Evolutionary conservation across 495 filamentous ascomycete species (phyloP), one percentile per base, ranked within the genome.

Genomic region (Immersiella caudata): DNA sequence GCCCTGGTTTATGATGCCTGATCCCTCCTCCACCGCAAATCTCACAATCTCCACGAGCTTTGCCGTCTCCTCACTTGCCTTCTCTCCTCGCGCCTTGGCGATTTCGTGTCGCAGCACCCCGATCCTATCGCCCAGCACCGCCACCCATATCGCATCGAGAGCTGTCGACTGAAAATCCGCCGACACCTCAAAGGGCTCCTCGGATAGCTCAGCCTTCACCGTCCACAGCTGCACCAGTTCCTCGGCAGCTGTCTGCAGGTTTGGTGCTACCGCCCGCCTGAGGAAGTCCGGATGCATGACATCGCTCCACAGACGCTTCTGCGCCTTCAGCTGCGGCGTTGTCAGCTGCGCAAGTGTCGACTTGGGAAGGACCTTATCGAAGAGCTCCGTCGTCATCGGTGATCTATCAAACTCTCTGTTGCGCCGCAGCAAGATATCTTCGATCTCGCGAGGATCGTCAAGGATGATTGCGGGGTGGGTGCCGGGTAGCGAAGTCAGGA

Each of bases 91-190:
- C 6, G 35, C 6, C 29, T 57, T 33, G 2, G 66, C 46, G 24
- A 73, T 75, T 25, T 73, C 59, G 16, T 63, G 50, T 0, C 69
- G 55, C 27, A 61, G 51, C 24, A 71, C 51, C 4, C 73, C 74
- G 12, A 68, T 33, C 20, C 70, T 64, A 6, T 67, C 67, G 8
- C 78, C 77, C 25, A 80, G 68, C 0, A 74, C 62, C 20, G 70
- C 70, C 0, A 70, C 70, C 71, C 76, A 78, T 20, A 80, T 76
- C 2, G 71, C 71, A 35, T 81, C 77, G 6, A 81, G 73, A 0
- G 77, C 74, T 8, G 73, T 70, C 20, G 69, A 65, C 12, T 68
- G 51, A 27, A 81, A 70, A 58, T 82, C 78, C 1, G 59, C 36
- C 1, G 26, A 24, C 6, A 72, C 69, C 4, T 66, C 62, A 25